phyloP scores from a whole-genome alignment of 139 green algal species.

The Chlorella ohadii region DNA sequence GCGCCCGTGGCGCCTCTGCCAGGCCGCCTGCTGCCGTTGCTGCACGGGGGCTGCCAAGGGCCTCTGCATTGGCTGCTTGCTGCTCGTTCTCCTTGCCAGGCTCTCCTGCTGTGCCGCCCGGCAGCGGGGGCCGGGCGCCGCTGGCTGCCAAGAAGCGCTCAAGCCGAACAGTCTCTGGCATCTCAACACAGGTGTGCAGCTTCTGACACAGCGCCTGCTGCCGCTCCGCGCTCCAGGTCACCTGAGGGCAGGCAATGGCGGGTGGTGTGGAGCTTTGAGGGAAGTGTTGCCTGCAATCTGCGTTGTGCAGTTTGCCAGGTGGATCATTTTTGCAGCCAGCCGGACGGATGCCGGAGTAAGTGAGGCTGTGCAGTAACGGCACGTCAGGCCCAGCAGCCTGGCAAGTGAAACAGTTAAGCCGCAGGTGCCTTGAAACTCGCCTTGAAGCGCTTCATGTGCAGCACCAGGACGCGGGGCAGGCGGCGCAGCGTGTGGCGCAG shows the following conservation, averaged over 20 bases:
- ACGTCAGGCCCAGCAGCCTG: too few relatives aligned
- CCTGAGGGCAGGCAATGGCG: not conserved
- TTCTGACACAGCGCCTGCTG: conserved; percentile 47
- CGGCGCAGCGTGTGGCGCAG: conserved; percentile 56
- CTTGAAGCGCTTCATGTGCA: conserved; percentile 81
- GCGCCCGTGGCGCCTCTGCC: not conserved
- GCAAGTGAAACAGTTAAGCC: too few relatives aligned
- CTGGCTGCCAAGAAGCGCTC: not conserved
- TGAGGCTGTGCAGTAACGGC: too few relatives aligned
- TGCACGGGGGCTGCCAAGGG: not conserved
- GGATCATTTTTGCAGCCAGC: too few relatives aligned
- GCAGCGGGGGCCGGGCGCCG: conserved; percentile 29
- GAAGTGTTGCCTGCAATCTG: too few relatives aligned
- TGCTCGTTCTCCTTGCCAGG: conserved; percentile 40
- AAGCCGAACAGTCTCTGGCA: conserved; percentile 37
- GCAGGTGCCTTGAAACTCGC: too few relatives aligned
- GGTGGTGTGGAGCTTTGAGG: too few relatives aligned
- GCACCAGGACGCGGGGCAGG: conserved; percentile 70
- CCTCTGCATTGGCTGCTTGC: not conserved
- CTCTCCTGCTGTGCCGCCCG: not conserved
- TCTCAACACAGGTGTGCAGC: conserved; percentile 36
- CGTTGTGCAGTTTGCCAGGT: too few relatives aligned
- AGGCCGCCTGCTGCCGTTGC: not conserved
- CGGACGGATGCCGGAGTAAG: too few relatives aligned
- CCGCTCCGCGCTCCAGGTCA: conserved; percentile 2